Conservation (phyloP, 371 early-diverging fungal species). For the Neoconidiobolus thromboides region DNA sequence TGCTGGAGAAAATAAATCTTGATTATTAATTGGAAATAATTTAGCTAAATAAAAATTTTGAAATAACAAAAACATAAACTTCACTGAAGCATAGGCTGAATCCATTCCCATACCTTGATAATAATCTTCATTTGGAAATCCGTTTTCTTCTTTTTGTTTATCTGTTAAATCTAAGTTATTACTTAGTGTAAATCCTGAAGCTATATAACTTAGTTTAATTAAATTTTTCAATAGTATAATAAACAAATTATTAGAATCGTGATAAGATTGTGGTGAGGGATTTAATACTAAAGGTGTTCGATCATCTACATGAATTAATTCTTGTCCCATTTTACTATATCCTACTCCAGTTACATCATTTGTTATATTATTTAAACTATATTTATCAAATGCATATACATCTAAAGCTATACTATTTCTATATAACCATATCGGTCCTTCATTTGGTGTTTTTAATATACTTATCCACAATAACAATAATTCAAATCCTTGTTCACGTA, state of each 20-base stretch:
- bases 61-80: constrained; percentile 47
- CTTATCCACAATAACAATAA: constrained; percentile 53
- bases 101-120: constrained; percentile 38
- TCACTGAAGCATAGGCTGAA: constrained; percentile 38
- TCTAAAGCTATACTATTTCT: constrained; percentile 40
- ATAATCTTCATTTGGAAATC: constrained; percentile 19
- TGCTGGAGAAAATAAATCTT: neutral
- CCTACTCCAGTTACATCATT: constrained; percentile 9
- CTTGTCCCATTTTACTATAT: constrained; percentile 16
- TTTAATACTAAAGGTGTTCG: constrained; percentile 31
- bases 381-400: constrained; percentile 34
- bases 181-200: constrained; percentile 37
- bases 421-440: constrained; percentile 39
- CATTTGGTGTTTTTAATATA: constrained; percentile 34
- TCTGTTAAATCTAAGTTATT: constrained; percentile 26
- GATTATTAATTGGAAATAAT: constrained; percentile 38
- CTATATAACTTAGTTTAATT: constrained; percentile 40
- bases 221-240: constrained; percentile 33
- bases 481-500: constrained; percentile 53
- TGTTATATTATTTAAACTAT: constrained; percentile 8
- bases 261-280: constrained; percentile 27
- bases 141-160: constrained; percentile 1
- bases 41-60: constrained; percentile 40
- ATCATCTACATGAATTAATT: constrained; percentile 21
- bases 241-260: constrained; percentile 31